phyloP scores from a whole-genome alignment of 805 yeast genomes.

The Nakazawaea siamensis region DNA sequence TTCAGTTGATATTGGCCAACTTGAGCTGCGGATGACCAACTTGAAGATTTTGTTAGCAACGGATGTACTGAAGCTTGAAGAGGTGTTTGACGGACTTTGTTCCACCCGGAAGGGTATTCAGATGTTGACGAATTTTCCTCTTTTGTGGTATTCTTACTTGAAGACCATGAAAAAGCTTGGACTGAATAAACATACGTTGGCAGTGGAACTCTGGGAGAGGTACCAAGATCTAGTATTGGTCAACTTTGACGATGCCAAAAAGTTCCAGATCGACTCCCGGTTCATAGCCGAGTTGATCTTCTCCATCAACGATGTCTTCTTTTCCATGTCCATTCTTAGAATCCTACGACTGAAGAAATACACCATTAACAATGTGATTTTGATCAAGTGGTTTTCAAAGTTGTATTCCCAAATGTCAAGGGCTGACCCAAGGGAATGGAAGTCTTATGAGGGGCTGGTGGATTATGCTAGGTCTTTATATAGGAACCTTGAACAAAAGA shows the following conservation, averaged over 20 bases:
- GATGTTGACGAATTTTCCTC: slow-evolving; percentile 3
- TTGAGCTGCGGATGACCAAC: background rate
- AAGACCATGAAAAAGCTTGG: background rate
- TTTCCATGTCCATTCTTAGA: slow-evolving; percentile 1
- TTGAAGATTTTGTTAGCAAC: slow-evolving; percentile 3
- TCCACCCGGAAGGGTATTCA: background rate
- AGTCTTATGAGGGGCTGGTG: background rate
- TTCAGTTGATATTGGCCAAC: background rate
- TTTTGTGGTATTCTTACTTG: slow-evolving; percentile 5
- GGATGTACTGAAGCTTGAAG: background rate
- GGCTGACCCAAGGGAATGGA: background rate
- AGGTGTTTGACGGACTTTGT: background rate
- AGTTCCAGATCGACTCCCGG: slow-evolving; percentile 1
- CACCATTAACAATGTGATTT: background rate
- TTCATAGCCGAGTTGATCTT: slow-evolving; percentile 3
- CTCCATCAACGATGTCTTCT: background rate
- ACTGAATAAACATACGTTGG: background rate
- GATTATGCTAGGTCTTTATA: slow-evolving; percentile 4
- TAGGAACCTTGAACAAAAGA: background rate
- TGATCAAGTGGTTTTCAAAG: slow-evolving; percentile 1
- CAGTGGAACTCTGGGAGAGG: slow-evolving; percentile 1
- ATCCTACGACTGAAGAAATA: background rate
- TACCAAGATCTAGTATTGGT: background rate
- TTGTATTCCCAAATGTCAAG: background rate
- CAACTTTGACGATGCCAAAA: background rate